Conservation (phyloP, 192 early-diverging fungal species). For the Linnemannia hyalina region DNA sequence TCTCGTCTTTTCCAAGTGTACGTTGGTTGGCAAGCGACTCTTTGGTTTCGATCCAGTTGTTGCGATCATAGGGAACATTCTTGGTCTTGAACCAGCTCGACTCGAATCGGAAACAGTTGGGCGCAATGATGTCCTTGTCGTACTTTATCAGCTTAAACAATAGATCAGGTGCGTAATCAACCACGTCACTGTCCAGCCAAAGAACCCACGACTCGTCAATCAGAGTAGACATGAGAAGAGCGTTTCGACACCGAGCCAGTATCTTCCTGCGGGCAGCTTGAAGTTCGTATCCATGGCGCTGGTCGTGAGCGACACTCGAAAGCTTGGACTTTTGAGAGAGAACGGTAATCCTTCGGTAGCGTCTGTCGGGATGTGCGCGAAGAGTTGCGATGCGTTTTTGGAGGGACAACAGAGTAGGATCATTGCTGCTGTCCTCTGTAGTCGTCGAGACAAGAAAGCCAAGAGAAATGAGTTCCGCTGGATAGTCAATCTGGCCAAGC, state of each 20-base stretch:
- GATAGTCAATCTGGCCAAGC: conserved; percentile 68
- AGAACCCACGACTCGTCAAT: conserved; percentile 77
- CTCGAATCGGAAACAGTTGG: conserved; percentile 67
- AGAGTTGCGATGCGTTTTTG: conserved; percentile 25
- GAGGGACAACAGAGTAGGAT: conserved; percentile 69
- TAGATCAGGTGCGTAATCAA: conserved; percentile 72
- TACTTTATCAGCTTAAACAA: conserved; percentile 70
- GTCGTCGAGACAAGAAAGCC: conserved; percentile 73
- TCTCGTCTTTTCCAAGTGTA: conserved; percentile 42
- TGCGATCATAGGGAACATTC: conserved; percentile 73
- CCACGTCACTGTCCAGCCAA: conserved; percentile 82
- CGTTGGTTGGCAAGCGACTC: conserved; percentile 64
- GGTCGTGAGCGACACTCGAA: conserved; percentile 60
- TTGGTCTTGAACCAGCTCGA: conserved; percentile 61
- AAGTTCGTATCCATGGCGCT: conserved; percentile 70
- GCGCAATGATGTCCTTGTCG: conserved; percentile 77
- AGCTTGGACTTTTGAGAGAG: conserved; percentile 73
- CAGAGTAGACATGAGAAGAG: conserved; percentile 69
- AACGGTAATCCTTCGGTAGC: conserved; percentile 65
- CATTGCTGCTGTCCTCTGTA: conserved; percentile 56
- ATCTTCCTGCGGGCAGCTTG: conserved; percentile 70
- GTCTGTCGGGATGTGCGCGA: neutral
- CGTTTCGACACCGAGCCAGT: conserved; percentile 75
- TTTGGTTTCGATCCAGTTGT: conserved; percentile 77
- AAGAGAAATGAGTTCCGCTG: conserved; percentile 72